phyloP scores from a whole-genome alignment of 2,329 filamentous ascomycete genomes.

The Diatrype stigma region DNA sequence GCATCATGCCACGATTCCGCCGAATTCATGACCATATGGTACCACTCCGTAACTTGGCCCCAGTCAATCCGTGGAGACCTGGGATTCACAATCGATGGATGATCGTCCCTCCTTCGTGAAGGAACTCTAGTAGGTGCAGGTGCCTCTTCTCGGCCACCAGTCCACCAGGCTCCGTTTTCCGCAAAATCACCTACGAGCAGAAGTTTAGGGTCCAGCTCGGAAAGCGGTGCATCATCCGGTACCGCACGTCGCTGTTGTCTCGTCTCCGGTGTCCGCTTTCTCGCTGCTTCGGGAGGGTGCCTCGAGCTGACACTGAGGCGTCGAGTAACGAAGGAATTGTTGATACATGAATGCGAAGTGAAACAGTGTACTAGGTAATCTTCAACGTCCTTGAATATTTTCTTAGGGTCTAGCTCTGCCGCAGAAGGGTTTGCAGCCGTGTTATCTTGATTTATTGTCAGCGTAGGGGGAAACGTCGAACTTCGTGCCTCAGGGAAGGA shows the following conservation, averaged over 20 bases:
- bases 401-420: constrained; percentile 39
- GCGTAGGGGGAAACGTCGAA: constrained; percentile 12
- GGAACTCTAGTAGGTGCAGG: constrained; percentile 28
- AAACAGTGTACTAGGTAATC: constrained; percentile 71
- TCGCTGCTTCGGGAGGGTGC: constrained; percentile 23
- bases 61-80: constrained; percentile 72
- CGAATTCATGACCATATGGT: constrained; percentile 63
- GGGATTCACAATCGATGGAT: constrained; percentile 43
- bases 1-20: constrained; percentile 62
- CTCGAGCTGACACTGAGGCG: constrained; percentile 32
- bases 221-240: constrained; percentile 39
- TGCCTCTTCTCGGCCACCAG: constrained; percentile 50
- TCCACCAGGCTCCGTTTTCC: constrained; percentile 82
- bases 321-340: constrained; percentile 65
- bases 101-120: constrained; percentile 30
- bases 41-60: constrained; percentile 69
- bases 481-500: constrained; percentile 36
- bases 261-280: constrained; percentile 28
- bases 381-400: constrained; percentile 71
- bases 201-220: constrained; percentile 70
- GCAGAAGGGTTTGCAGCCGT: constrained; percentile 6
- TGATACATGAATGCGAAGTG: constrained; percentile 66
- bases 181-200: constrained; percentile 70
- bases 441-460: constrained; percentile 4
- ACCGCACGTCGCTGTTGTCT: constrained; percentile 26